These are phyloP conservation scores for Leccinellum rugosiceps DNA, from an alignment of 768 basidiomycete genomes.

Conservation along the genomic window DNA sequence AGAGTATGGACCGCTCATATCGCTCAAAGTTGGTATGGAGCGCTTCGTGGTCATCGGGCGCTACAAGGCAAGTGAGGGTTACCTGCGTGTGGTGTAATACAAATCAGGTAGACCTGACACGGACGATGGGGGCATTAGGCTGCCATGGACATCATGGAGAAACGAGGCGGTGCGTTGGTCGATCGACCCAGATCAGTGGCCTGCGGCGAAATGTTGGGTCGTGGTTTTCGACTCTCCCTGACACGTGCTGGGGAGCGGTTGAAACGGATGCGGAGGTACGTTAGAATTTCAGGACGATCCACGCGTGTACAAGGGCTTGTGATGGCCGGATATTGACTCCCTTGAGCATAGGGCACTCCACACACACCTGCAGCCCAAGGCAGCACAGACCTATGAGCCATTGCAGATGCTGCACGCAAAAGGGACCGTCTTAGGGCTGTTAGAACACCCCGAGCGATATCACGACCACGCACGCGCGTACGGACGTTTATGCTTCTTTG, in stretches of 20 bases:
- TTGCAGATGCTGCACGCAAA: conserved; percentile 38
- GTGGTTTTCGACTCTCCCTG: conserved; percentile 50
- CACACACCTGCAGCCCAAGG: conserved; percentile 49
- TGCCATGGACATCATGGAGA: conserved; percentile 59
- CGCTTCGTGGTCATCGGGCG: conserved; percentile 19
- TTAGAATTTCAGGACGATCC: not conserved
- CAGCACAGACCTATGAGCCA: conserved; percentile 41
- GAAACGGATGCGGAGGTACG: conserved; percentile 51
- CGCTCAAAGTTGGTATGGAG: conserved; percentile 41
- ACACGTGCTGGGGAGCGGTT: conserved; percentile 49
- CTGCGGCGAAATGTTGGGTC: conserved; percentile 45
- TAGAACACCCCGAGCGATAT: conserved; percentile 11
- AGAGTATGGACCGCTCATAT: conserved; percentile 54
- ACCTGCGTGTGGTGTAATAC: not conserved
- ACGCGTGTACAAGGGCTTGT: not conserved
- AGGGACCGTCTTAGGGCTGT: conserved; percentile 4
- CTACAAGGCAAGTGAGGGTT: conserved; percentile 7
- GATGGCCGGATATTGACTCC: not conserved
- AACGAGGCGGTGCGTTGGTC: conserved; percentile 40
- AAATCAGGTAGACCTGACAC: not conserved
- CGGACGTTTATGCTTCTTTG: conserved; percentile 35
- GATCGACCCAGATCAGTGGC: conserved; percentile 41
- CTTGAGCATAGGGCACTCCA: conserved; percentile 43
- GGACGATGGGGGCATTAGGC: conserved; percentile 30
- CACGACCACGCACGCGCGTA: conserved; percentile 31